phyloP scores from a whole-genome alignment of 2,329 filamentous ascomycete species.

The Thielaviopsis punctulata region DNA sequence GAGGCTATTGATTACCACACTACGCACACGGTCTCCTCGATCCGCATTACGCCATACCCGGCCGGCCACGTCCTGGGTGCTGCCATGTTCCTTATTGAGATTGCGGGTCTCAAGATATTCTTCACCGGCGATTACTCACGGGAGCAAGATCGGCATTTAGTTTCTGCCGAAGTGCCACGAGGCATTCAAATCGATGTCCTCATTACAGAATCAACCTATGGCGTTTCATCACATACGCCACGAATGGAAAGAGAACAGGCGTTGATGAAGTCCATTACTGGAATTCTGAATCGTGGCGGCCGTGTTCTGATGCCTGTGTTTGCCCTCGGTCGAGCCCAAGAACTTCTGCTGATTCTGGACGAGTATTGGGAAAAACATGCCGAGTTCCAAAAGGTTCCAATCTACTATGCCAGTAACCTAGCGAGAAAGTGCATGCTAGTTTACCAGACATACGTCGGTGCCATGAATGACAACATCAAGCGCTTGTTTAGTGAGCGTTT shows the following conservation, averaged over 20 bases:
- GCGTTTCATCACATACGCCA: slow-evolving; percentile 84
- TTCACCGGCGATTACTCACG: slow-evolving; percentile 97
- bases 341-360: slow-evolving; percentile 83
- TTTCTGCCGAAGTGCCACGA: slow-evolving; percentile 78
- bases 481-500: slow-evolving; percentile 83
- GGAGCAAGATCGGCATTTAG: slow-evolving; percentile 87
- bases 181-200: slow-evolving; percentile 87
- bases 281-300: slow-evolving; percentile 77
- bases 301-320: slow-evolving; percentile 91
- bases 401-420: slow-evolving; percentile 93
- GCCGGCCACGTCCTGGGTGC: slow-evolving; percentile 95
- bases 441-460: slow-evolving; percentile 93
- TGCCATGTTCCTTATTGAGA: slow-evolving; percentile 96
- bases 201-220: slow-evolving; percentile 95
- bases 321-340: slow-evolving; percentile 82
- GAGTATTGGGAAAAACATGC: slow-evolving; percentile 89
- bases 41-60: slow-evolving; percentile 90
- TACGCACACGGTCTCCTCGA: slow-evolving; percentile 90
- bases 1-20: slow-evolving; percentile 98
- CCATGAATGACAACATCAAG: slow-evolving; percentile 99
- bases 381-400: slow-evolving; percentile 78
- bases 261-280: slow-evolving; percentile 88
- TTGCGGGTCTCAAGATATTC: slow-evolving; percentile 87
- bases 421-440: slow-evolving; percentile 96
- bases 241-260: slow-evolving; percentile 80